phyloP scores from a whole-genome alignment of 2,329 filamentous ascomycete genomes.

The Grosmannia penicillata region DNA sequence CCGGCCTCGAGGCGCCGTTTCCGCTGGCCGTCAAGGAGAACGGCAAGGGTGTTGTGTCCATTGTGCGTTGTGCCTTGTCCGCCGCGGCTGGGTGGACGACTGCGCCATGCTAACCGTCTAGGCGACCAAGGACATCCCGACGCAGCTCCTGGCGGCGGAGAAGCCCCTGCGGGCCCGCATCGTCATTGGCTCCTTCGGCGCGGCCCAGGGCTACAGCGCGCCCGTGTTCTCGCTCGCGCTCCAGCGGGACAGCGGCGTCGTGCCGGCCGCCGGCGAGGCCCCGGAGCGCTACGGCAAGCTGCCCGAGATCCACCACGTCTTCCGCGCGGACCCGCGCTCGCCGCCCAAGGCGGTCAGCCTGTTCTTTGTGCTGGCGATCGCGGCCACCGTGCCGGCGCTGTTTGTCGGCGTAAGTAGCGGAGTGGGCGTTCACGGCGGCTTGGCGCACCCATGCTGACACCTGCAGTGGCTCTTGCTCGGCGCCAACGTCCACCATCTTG shows the following conservation, averaged over 20 bases:
- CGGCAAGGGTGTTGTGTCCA: slow-evolving; percentile 71
- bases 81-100: not conserved
- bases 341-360: slow-evolving; percentile 69
- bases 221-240: slow-evolving; percentile 62
- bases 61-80: slow-evolving; percentile 44
- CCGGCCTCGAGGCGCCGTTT: slow-evolving; percentile 76
- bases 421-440: no score
- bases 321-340: slow-evolving; percentile 64
- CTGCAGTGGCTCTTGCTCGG: slow-evolving; percentile 65
- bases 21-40: slow-evolving; percentile 71
- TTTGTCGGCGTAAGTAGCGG: slow-evolving; percentile 54
- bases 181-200: slow-evolving; percentile 75
- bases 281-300: slow-evolving; percentile 73
- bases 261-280: slow-evolving; percentile 43
- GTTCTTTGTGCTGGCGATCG: slow-evolving; percentile 58
- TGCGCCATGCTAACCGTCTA: slow-evolving; percentile 19
- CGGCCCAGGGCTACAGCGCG: slow-evolving; percentile 49
- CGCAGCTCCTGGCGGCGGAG: slow-evolving; percentile 58
- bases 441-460: not conserved
- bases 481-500: slow-evolving; percentile 66
- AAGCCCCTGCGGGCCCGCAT: slow-evolving; percentile 65
- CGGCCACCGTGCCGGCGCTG: slow-evolving; percentile 60
- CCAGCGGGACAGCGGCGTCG: slow-evolving; percentile 43
- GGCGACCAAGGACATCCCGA: slow-evolving; percentile 79
- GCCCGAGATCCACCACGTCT: slow-evolving; percentile 80